Evolutionary conservation across 1,139 yeast species (phyloP).

Genomic region (Lodderomyces pseudojiufengensis): DNA sequence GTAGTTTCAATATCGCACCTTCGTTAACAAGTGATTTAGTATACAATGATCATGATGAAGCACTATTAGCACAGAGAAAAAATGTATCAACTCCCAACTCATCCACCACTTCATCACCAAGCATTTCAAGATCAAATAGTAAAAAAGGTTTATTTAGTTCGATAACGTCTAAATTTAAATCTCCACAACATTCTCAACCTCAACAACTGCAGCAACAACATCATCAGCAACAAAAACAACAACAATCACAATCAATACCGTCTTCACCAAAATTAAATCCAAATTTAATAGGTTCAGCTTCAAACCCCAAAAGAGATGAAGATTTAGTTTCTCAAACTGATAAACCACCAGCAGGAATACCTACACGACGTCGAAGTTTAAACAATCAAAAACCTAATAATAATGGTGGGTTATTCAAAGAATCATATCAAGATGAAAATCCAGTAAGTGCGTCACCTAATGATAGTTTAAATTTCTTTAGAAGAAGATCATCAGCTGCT

Average conservation of each 20-base stretch:
- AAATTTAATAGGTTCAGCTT: conserved; percentile 17
- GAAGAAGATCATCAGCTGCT: conserved; percentile 14
- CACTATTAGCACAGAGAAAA: conserved; percentile 8
- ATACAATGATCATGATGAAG: conserved; percentile 10
- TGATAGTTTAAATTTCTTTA: conserved; percentile 10
- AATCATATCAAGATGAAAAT: conserved; percentile 11
- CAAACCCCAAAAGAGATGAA: conserved; percentile 15
- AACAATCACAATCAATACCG: conserved; percentile 8
- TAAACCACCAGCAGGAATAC: conserved; percentile 21
- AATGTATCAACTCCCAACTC: conserved; percentile 15
- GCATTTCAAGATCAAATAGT: conserved; percentile 23
- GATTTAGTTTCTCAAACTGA: conserved; percentile 22
- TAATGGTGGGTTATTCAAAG: conserved; percentile 10
- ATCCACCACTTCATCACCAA: conserved; percentile 14
- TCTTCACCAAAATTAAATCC: conserved; percentile 16
- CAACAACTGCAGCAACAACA: conserved; percentile 6
- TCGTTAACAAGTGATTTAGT: conserved; percentile 13
- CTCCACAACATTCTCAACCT: conserved; percentile 13
- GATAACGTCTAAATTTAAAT: conserved; percentile 53
- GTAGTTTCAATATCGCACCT: conserved; percentile 12
- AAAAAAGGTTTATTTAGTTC: conserved; percentile 47
- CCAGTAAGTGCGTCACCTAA: conserved; percentile 5
- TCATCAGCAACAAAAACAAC: conserved; percentile 4
- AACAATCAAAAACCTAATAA: conserved; percentile 5
- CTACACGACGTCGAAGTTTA: conserved; percentile 14